Percentiles rank a stretch among this genome's conserved stretches.
These are phyloP conservation scores for Quillaja saponaria DNA, from an alignment of 306 rosid genomes.

Conservation along the genomic window DNA sequence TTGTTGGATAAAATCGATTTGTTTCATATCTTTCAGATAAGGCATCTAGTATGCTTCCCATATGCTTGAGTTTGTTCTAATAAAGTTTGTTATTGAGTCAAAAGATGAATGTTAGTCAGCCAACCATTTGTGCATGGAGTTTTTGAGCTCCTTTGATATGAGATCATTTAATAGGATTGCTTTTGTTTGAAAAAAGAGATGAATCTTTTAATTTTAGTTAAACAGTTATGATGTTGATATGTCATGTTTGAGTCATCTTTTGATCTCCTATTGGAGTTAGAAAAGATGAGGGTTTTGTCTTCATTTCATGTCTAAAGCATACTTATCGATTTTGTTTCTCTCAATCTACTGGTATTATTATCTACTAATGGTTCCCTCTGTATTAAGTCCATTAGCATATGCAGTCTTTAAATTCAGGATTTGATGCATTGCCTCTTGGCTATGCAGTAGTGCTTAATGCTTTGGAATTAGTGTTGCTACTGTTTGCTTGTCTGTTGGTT, in stretches of 20 bases:
- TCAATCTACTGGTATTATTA: constrained; percentile 20
- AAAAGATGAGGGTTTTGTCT: too few species aligned
- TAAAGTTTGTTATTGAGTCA: too few species aligned
- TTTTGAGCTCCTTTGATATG: too few species aligned
- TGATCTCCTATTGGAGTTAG: constrained; percentile 1
- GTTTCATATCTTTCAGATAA: too few species aligned
- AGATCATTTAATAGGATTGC: too few species aligned
- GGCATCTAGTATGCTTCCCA: too few species aligned
- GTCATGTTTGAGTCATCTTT: neutral
- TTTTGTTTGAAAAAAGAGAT: neutral
- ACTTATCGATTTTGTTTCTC: neutral
- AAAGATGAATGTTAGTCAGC: too few species aligned
- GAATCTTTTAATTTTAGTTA: neutral
- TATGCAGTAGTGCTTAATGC: constrained; percentile 19
- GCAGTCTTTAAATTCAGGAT: constrained; percentile 9
- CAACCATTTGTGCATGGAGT: too few species aligned
- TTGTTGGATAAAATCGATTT: neutral
- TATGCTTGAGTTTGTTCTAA: too few species aligned
- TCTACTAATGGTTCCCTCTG: constrained; percentile 6
- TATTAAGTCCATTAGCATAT: neutral
- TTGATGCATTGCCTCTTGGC: neutral
- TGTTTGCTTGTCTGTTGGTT: constrained; percentile 6
- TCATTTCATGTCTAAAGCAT: constrained; percentile 6
- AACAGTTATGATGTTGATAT: constrained; percentile 5
- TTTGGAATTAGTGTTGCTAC: neutral